These are phyloP conservation scores for Umbelopsis ramanniana DNA, from an alignment of 192 early-diverging fungal species.

Conservation along the genomic window DNA sequence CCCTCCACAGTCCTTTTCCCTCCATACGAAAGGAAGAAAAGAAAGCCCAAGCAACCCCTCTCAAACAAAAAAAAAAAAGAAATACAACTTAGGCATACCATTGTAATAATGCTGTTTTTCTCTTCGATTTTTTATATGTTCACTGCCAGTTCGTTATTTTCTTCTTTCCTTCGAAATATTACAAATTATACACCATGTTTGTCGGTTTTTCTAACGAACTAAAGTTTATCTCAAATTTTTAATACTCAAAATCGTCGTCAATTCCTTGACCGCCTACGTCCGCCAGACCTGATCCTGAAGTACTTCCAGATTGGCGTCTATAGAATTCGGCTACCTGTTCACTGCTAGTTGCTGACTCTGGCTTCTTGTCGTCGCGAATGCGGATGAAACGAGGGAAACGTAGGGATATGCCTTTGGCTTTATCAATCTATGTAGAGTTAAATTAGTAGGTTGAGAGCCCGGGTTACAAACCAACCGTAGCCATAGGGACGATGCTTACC, in stretches of 20 bases:
- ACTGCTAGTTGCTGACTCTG: slow-evolving; percentile 91
- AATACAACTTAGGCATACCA: not conserved
- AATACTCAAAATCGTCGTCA: slow-evolving; percentile 28
- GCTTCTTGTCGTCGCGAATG: slow-evolving; percentile 92
- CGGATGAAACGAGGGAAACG: slow-evolving; percentile 98
- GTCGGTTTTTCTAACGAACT: not conserved
- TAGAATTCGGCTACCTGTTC: slow-evolving; percentile 65
- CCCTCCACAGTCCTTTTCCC: not conserved
- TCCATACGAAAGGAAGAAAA: not conserved
- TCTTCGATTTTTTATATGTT: not conserved
- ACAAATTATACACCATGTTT: slow-evolving; percentile 15
- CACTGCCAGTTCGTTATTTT: not conserved
- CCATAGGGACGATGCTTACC: slow-evolving; percentile 41
- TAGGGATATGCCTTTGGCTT: slow-evolving; percentile 89
- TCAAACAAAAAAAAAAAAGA: no score
- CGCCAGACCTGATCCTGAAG: not conserved
- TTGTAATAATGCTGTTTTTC: slow-evolving; percentile 17
- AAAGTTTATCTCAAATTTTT: not conserved
- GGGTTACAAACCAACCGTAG: no score
- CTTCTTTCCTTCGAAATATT: not conserved
- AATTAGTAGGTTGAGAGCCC: no score
- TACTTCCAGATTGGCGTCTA: not conserved
- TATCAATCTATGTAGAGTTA: slow-evolving; percentile 60
- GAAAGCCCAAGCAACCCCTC: not conserved
- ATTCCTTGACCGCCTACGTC: not conserved